These are phyloP conservation scores for Curvularia hawaiiensis DNA, from an alignment of 2,329 filamentous ascomycete genomes.

Conservation along the genomic window DNA sequence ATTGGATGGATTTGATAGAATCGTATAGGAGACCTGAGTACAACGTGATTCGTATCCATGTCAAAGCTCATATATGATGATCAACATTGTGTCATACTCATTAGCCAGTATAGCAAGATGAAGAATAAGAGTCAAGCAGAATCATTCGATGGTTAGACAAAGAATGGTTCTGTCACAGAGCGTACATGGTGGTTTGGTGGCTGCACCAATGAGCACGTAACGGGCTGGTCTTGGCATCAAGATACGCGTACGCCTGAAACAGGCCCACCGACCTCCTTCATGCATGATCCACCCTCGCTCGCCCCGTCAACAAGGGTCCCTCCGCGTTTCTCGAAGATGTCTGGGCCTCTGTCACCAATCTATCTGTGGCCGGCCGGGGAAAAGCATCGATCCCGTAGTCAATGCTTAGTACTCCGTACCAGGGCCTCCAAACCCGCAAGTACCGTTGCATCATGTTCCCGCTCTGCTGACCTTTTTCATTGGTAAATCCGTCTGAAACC, in stretches of 20 bases:
- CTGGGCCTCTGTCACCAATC: conserved; percentile 9
- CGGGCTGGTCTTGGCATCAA: conserved; percentile 8
- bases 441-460: conserved; percentile 1
- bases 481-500: conserved; percentile 17
- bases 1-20: conserved; percentile 37
- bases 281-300: conserved; percentile 6
- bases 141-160: conserved; percentile 6
- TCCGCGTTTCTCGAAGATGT: conserved; percentile 11
- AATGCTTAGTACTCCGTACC: conserved; percentile 3
- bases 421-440: conserved; percentile 3
- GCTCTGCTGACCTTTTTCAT: background rate
- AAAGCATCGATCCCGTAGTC: background rate
- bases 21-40: background rate
- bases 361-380: conserved; percentile 14
- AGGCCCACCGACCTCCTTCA: conserved; percentile 17
- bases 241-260: conserved; percentile 22
- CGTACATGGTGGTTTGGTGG: conserved; percentile 5
- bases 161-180: conserved; percentile 13
- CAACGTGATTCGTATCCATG: background rate
- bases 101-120: background rate
- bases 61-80: background rate
- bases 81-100: background rate
- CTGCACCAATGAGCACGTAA: conserved; percentile 12
- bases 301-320: conserved; percentile 5
- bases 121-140: background rate